These are phyloP conservation scores for Sporobolomyces pararoseus DNA, from an alignment of 768 basidiomycete genomes.

Conservation along the genomic window DNA sequence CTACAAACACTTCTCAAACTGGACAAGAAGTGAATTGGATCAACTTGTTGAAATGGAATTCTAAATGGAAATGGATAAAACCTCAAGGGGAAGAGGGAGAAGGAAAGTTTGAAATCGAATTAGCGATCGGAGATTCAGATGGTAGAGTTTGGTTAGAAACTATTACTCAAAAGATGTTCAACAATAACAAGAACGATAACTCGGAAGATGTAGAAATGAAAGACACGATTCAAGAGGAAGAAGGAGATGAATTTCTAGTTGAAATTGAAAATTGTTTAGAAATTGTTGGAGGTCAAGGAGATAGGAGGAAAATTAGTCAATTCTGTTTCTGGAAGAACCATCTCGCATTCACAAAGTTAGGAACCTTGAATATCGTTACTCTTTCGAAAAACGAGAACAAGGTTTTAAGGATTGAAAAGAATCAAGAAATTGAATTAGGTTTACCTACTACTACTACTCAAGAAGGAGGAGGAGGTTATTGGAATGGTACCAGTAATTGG, in stretches of 20 bases:
- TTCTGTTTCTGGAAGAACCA: conserved; percentile 11
- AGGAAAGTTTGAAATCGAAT: neutral
- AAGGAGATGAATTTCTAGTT: neutral
- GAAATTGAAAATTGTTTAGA: neutral
- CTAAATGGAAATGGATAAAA: neutral
- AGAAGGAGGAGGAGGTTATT: neutral
- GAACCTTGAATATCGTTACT: conserved; percentile 9
- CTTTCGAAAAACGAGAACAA: neutral
- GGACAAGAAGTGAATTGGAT: conserved; percentile 11
- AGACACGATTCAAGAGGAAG: neutral
- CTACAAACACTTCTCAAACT: no score
- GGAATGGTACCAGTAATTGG: conserved; percentile 1
- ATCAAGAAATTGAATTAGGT: conserved; percentile 9
- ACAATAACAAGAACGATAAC: neutral
- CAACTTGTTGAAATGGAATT: conserved; percentile 13
- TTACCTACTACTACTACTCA: neutral
- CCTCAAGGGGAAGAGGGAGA: no score
- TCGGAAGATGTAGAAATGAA: conserved; percentile 8
- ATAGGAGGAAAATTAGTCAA: conserved; percentile 21
- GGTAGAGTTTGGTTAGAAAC: conserved; percentile 9
- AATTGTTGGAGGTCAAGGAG: neutral
- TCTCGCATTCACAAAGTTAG: conserved; percentile 24
- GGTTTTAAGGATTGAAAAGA: neutral
- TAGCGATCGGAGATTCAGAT: conserved; percentile 13
- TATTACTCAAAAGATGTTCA: neutral